These are phyloP conservation scores for Glebionis coronaria DNA, from an alignment of 129 eudicot genomes.

Conservation along the genomic window DNA sequence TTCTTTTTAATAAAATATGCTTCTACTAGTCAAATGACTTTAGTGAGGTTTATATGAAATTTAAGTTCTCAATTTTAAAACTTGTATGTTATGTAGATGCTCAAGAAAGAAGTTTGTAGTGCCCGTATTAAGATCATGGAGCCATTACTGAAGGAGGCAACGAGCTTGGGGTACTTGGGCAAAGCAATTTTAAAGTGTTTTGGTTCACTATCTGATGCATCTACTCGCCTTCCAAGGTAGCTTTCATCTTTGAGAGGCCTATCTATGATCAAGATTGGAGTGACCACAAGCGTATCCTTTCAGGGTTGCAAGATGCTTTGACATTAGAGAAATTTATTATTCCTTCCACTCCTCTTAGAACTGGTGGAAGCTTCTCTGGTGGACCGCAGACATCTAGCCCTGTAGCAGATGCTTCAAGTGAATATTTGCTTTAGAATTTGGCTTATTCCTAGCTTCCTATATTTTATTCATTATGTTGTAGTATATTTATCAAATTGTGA, in stretches of 20 bases:
- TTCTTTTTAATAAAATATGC: too few relatives aligned
- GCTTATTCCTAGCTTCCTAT: too few relatives aligned
- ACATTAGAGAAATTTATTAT: constrained; percentile 30
- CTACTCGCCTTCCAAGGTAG: constrained; percentile 60
- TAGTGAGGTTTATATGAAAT: too few relatives aligned
- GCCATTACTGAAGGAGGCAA: constrained; percentile 85
- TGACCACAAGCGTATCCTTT: constrained; percentile 47
- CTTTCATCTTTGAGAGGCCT: constrained; percentile 41
- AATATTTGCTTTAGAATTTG: too few relatives aligned
- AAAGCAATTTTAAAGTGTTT: constrained; percentile 64
- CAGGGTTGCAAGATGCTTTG: constrained; percentile 37
- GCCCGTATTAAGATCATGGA: constrained; percentile 76
- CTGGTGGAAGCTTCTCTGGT: constrained; percentile 67
- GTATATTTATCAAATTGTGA: too few relatives aligned
- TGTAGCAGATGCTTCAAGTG: constrained; percentile 41
- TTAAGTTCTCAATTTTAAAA: constrained; percentile 15
- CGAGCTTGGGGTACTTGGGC: constrained; percentile 64
- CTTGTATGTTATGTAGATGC: constrained; percentile 36
- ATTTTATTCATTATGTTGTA: too few relatives aligned
- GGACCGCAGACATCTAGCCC: constrained; percentile 35
- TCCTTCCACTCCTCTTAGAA: constrained; percentile 71
- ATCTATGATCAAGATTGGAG: constrained; percentile 57
- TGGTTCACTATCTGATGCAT: constrained; percentile 73
- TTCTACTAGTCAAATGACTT: too few relatives aligned
- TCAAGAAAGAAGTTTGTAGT: constrained; percentile 83